Conservation (phyloP, 1,284 basidiomycete species). For the Melampsora abietis-canadensis region DNA sequence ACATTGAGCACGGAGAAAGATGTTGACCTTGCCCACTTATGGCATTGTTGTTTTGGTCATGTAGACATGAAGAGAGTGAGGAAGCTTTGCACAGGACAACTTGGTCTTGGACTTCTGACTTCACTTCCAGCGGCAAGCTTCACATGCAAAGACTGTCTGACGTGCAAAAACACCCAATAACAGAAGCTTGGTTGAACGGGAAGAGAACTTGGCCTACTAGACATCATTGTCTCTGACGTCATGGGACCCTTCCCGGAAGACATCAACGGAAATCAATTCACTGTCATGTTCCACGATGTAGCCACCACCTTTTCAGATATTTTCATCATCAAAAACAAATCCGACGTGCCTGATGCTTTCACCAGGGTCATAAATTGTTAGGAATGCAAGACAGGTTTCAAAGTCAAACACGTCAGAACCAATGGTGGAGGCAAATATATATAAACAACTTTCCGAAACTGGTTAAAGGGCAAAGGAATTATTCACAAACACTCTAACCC, state of each 20-base stretch:
- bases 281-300: background rate
- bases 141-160: conserved; percentile 16
- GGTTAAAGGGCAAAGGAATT: background rate
- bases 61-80: too few species aligned
- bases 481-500: background rate
- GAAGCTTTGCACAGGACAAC: too few species aligned
- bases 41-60: too few species aligned
- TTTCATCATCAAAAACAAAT: background rate
- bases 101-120: too few species aligned
- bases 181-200: background rate
- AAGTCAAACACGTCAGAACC: conserved; percentile 1
- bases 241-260: conserved; percentile 15
- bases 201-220: too few species aligned
- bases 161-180: background rate
- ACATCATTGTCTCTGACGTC: too few species aligned
- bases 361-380: background rate
- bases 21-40: too few species aligned
- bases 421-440: conserved; percentile 12
- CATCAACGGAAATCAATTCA: background rate
- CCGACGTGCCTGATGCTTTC: background rate
- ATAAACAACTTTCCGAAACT: background rate
- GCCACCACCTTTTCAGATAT: background rate
- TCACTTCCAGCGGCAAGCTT: background rate
- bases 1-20: too few species aligned
- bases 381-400: background rate